Conservation (phyloP, 2,329 filamentous ascomycete species). For the Shiraia bambusicola region DNA sequence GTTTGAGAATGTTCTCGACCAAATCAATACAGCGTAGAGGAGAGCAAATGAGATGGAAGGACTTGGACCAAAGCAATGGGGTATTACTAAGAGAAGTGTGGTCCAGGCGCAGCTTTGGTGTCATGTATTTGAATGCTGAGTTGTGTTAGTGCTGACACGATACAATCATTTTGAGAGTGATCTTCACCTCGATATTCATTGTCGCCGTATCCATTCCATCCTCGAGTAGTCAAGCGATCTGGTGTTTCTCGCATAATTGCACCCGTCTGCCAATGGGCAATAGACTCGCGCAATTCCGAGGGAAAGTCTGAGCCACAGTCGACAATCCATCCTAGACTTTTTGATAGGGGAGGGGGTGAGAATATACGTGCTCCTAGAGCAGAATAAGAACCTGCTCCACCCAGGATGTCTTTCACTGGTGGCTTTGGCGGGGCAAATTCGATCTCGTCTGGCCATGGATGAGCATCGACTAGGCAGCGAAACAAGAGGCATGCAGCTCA, state of each 20-base stretch:
- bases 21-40: conserved; percentile 75
- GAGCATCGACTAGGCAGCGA: conserved; percentile 3
- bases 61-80: conserved; percentile 67
- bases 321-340: conserved; percentile 82
- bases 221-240: conserved; percentile 76
- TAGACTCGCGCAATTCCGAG: conserved; percentile 58
- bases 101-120: conserved; percentile 79
- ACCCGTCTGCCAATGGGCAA: conserved; percentile 75
- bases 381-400: conserved; percentile 84
- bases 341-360: conserved; percentile 66
- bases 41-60: conserved; percentile 87
- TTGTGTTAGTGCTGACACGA: background rate
- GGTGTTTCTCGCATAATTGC: conserved; percentile 68
- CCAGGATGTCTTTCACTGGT: conserved; percentile 73
- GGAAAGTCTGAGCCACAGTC: conserved; percentile 91
- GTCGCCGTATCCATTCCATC: conserved; percentile 86
- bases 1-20: conserved; percentile 66
- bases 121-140: conserved; percentile 78
- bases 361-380: conserved; percentile 87
- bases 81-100: conserved; percentile 66
- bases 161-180: background rate
- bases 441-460: conserved; percentile 72
- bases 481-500: conserved; percentile 18
- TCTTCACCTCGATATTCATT: conserved; percentile 61
- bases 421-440: conserved; percentile 73